Conservation (phyloP, 306 rosid species). For the Prunus dulcis region DNA sequence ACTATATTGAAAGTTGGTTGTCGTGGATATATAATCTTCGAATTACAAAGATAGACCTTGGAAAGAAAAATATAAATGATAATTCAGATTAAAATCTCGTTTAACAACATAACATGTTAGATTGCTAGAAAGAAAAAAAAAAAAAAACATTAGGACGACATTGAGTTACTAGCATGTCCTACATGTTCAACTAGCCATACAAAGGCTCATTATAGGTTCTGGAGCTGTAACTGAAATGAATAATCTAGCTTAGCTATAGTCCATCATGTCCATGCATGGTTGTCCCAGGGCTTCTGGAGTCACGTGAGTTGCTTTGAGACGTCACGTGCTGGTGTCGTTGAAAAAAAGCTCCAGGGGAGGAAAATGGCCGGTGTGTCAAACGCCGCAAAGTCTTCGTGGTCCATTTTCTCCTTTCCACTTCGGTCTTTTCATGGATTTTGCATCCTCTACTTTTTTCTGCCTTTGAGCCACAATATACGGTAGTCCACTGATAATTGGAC, state of each 20-base stretch:
- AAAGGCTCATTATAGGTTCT: background rate
- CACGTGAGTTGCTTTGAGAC: background rate
- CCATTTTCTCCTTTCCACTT: background rate
- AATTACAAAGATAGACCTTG: background rate
- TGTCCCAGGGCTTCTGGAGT: background rate
- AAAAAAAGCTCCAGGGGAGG: background rate
- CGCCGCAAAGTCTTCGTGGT: background rate
- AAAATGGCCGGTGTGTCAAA: background rate
- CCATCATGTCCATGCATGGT: background rate
- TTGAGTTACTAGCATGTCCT: background rate
- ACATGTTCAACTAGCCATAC: background rate
- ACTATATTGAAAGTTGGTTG: too few species aligned
- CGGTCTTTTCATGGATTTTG: background rate
- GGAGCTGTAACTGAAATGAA: background rate
- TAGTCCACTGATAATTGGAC: background rate
- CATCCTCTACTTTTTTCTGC: background rate
- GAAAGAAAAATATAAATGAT: too few species aligned
- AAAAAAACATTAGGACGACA: background rate
- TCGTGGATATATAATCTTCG: background rate
- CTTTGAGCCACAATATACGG: background rate
- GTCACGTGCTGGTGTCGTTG: conserved; percentile 9
- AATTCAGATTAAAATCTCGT: background rate
- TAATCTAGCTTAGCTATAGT: background rate
- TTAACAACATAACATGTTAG: background rate
- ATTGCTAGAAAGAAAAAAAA: background rate